A percentile compares a stretch with the other conserved stretches of the same genome.
Conservation (phyloP, 164 flowering plant species). For the Sedum album region DNA sequence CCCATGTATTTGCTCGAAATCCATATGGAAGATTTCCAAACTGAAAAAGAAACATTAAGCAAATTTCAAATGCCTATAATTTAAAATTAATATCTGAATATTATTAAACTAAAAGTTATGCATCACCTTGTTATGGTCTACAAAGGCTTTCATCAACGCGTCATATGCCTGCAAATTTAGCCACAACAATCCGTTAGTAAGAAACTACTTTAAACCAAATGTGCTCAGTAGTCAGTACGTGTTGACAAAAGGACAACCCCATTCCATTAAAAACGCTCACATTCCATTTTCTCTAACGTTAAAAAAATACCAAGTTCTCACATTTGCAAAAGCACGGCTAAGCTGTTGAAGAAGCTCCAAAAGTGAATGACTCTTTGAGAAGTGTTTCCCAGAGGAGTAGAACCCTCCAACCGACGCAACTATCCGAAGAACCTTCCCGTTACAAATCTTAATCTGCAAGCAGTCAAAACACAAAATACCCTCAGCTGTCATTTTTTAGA, state of each 20-base stretch:
- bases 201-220: not conserved
- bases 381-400: slow-evolving; percentile 61
- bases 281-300: no score
- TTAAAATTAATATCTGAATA: not conserved
- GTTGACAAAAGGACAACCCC: not conserved
- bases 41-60: slow-evolving; percentile 29
- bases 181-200: slow-evolving; percentile 2
- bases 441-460: slow-evolving; percentile 80
- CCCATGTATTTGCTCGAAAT: slow-evolving; percentile 92
- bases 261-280: not conserved
- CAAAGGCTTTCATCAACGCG: slow-evolving; percentile 76
- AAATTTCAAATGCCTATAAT: not conserved
- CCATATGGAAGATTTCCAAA: slow-evolving; percentile 98
- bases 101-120: not conserved
- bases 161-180: slow-evolving; percentile 74
- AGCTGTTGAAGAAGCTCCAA: slow-evolving; percentile 88
- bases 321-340: slow-evolving; percentile 67
- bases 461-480: not conserved
- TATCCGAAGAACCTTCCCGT: slow-evolving; percentile 68
- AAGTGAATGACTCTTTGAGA: slow-evolving; percentile 49
- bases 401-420: slow-evolving; percentile 78
- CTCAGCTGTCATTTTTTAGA: not conserved
- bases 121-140: slow-evolving; percentile 85
- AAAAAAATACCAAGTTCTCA: slow-evolving; percentile 13
- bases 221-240: no score